These are phyloP conservation scores for Salvia miltiorrhiza DNA, from an alignment of 257 asterid genomes.

Conservation along the genomic window DNA sequence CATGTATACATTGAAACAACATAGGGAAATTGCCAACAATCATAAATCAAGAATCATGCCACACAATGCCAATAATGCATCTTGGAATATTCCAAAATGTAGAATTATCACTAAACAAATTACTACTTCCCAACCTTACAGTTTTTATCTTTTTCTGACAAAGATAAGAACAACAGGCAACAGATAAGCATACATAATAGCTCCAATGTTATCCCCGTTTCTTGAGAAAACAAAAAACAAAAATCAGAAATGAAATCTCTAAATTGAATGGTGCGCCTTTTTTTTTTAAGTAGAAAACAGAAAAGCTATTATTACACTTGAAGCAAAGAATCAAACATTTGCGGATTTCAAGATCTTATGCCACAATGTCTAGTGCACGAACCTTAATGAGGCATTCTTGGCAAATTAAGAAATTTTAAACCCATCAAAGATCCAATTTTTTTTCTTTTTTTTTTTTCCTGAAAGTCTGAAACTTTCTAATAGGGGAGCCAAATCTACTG, in stretches of 20 bases:
- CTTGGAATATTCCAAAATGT: not conserved
- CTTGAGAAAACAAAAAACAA: not conserved
- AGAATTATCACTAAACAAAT: not conserved
- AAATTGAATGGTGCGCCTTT: constrained; percentile 33
- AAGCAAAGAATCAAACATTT: constrained; percentile 30
- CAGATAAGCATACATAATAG: not conserved
- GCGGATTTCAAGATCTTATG: constrained; percentile 35
- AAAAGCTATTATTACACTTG: constrained; percentile 16
- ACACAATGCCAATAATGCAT: not conserved
- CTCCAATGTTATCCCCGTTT: not conserved
- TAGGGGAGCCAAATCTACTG: constrained; percentile 22
- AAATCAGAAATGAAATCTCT: constrained; percentile 35
- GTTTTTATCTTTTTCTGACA: not conserved
- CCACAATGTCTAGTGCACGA: constrained; percentile 29
- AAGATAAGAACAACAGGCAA: not conserved
- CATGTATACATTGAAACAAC: not conserved
- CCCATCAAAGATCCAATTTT: constrained; percentile 30
- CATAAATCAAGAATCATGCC: not conserved
- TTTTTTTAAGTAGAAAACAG: constrained; percentile 17
- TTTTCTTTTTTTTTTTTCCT: not conserved
- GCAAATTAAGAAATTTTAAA: not conserved
- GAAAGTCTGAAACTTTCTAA: constrained; percentile 12
- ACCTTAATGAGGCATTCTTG: constrained; percentile 24
- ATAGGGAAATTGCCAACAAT: too few species aligned
- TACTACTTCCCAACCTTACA: not conserved